phyloP scores from a whole-genome alignment of 2,329 filamentous ascomycete genomes.

The Alternaria ventricosa region DNA sequence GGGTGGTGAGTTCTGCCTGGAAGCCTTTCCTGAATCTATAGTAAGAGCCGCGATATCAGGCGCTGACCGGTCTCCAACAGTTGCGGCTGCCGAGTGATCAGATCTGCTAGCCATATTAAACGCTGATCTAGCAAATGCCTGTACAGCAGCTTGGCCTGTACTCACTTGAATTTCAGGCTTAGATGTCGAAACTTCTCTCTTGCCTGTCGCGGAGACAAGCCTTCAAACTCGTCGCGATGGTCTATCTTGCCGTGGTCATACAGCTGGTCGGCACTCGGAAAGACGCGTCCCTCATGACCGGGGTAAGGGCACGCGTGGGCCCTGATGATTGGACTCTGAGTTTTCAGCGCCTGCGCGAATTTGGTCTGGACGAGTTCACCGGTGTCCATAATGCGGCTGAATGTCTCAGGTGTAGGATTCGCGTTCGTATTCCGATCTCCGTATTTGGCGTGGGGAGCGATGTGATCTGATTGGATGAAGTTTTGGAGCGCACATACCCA shows the following conservation, averaged over 20 bases:
- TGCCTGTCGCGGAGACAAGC: constrained; percentile 24
- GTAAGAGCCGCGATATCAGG: constrained; percentile 40
- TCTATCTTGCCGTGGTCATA: constrained; percentile 35
- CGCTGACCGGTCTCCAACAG: constrained; percentile 33
- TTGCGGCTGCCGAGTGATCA: constrained; percentile 34
- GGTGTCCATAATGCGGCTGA: constrained; percentile 21
- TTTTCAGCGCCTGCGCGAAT: constrained; percentile 34
- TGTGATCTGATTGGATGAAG: neutral
- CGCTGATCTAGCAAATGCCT: neutral
- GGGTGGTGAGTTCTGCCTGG: constrained; percentile 29
- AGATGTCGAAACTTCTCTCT: constrained; percentile 31
- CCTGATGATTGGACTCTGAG: constrained; percentile 27
- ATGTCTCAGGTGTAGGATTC: neutral
- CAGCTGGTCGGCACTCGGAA: constrained; percentile 36
- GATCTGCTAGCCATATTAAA: constrained; percentile 24
- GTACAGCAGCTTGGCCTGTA: neutral
- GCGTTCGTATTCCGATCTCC: neutral
- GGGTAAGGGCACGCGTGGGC: constrained; percentile 41
- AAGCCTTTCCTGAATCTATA: constrained; percentile 28
- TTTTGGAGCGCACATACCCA: neutral
- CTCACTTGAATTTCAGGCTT: constrained; percentile 28
- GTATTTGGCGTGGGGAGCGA: neutral
- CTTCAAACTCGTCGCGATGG: constrained; percentile 31
- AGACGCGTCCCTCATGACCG: constrained; percentile 33
- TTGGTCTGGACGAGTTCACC: constrained; percentile 31